These are phyloP conservation scores for Helotiales sp. DNA, from an alignment of 2,329 filamentous ascomycete species.

Conservation along the genomic window DNA sequence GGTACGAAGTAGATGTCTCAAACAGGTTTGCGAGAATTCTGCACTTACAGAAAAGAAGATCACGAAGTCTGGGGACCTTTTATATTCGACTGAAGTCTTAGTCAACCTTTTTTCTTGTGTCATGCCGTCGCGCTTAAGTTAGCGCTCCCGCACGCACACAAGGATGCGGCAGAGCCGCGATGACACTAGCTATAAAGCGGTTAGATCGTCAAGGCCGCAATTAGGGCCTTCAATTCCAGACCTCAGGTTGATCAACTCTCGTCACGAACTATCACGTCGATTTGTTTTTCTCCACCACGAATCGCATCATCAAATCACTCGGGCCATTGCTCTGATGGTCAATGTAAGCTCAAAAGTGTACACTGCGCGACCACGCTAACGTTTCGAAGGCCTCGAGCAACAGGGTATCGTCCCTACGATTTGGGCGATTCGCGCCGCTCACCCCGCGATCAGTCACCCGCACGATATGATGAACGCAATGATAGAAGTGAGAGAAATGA, in stretches of 20 bases:
- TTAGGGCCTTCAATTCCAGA: not conserved
- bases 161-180: too few species aligned
- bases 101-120: too few species aligned
- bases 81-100: too few species aligned
- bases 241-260: too few species aligned
- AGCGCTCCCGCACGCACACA: too few species aligned
- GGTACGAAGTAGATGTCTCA: not conserved
- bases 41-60: too few species aligned
- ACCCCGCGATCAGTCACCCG: constrained; percentile 42
- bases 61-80: too few species aligned
- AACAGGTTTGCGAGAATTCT: not conserved
- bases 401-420: constrained; percentile 37
- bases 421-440: constrained; percentile 40
- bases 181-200: too few species aligned
- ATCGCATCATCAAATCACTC: not conserved
- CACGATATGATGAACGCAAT: constrained; percentile 28
- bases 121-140: too few species aligned
- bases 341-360: constrained; percentile 27
- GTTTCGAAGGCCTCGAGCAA: not conserved
- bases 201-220: too few species aligned
- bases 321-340: constrained; percentile 34
- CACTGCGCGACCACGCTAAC: constrained; percentile 11
- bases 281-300: not conserved
- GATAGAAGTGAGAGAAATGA: constrained; percentile 11
- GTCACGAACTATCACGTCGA: too few species aligned